These are phyloP conservation scores for Podospora pseudocomata DNA, from an alignment of 495 filamentous ascomycete species.

Conservation along the genomic window DNA sequence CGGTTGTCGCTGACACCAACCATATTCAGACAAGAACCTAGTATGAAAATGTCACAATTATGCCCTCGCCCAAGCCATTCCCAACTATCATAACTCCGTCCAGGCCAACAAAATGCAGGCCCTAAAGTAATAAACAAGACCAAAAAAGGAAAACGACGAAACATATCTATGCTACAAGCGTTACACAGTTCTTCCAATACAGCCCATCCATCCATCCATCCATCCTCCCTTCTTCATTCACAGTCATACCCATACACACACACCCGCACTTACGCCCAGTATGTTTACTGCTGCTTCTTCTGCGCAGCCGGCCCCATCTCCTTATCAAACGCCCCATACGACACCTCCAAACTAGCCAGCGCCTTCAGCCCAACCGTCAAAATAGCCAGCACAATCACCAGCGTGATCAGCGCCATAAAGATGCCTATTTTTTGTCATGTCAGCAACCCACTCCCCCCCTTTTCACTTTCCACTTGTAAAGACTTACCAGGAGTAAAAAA, in stretches of 20 bases:
- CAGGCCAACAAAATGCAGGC: not conserved
- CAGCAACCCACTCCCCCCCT: not conserved
- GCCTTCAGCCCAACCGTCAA: slow-evolving; percentile 73
- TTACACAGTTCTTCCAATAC: slow-evolving; percentile 3
- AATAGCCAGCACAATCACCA: slow-evolving; percentile 66
- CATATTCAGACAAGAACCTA: too few species aligned
- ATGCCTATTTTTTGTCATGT: slow-evolving; percentile 39
- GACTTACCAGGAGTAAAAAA: slow-evolving; percentile 68
- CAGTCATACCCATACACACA: not conserved
- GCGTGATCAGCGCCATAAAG: slow-evolving; percentile 69
- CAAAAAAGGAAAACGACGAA: slow-evolving; percentile 6
- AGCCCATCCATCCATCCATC: not conserved
- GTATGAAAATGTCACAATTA: not conserved
- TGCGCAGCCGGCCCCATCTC: slow-evolving; percentile 83
- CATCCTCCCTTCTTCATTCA: too few species aligned
- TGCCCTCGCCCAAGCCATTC: not conserved
- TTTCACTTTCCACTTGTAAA: not conserved
- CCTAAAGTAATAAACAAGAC: not conserved
- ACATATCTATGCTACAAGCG: slow-evolving; percentile 17
- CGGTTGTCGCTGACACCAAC: too few species aligned
- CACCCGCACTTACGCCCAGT: not conserved
- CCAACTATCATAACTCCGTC: not conserved
- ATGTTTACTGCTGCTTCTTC: slow-evolving; percentile 63
- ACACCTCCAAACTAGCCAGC: slow-evolving; percentile 74
- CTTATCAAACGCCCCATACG: slow-evolving; percentile 93